These are phyloP conservation scores for Tricholoma saponaceum DNA, from an alignment of 768 basidiomycete genomes.

Conservation along the genomic window DNA sequence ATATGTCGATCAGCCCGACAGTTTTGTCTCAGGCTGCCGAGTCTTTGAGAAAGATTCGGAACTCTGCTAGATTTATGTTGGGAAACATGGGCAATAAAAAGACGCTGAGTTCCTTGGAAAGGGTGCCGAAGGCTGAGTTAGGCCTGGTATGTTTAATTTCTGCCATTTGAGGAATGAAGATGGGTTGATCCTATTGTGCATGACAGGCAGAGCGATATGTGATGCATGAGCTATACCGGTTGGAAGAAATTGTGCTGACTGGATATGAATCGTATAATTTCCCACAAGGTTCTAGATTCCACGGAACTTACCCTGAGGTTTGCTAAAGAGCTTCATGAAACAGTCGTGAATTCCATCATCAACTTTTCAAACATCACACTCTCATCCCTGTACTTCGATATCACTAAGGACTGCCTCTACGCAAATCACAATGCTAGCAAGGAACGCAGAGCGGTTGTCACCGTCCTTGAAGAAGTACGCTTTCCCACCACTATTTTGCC, in stretches of 20 bases:
- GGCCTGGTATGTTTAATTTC: slow-evolving; percentile 50
- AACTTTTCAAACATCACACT: slow-evolving; percentile 82
- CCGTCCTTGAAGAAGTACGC: slow-evolving; percentile 67
- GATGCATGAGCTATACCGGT: slow-evolving; percentile 74
- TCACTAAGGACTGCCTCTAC: slow-evolving; percentile 88
- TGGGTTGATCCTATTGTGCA: background rate
- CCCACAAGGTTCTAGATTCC: slow-evolving; percentile 57
- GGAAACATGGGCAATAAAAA: slow-evolving; percentile 61
- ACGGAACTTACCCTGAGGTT: slow-evolving; percentile 2
- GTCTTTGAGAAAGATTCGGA: slow-evolving; percentile 78
- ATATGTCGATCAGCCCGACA: slow-evolving; percentile 80
- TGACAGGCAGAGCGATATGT: slow-evolving; percentile 78
- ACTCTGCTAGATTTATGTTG: slow-evolving; percentile 81
- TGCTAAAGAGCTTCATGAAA: background rate
- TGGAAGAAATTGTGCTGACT: slow-evolving; percentile 64
- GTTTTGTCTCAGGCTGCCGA: slow-evolving; percentile 74
- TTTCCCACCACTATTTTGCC: background rate
- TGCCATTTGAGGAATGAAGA: background rate
- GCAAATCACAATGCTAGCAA: slow-evolving; percentile 49
- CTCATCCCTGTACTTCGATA: slow-evolving; percentile 90
- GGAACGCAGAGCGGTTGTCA: slow-evolving; percentile 61
- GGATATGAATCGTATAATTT: slow-evolving; percentile 78
- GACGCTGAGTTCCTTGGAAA: slow-evolving; percentile 23
- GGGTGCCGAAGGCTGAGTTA: slow-evolving; percentile 44
- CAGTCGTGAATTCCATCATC: slow-evolving; percentile 69